These are phyloP conservation scores for Lasiodiplodia gonubiensis DNA, from an alignment of 2,329 filamentous ascomycete genomes.

Conservation along the genomic window DNA sequence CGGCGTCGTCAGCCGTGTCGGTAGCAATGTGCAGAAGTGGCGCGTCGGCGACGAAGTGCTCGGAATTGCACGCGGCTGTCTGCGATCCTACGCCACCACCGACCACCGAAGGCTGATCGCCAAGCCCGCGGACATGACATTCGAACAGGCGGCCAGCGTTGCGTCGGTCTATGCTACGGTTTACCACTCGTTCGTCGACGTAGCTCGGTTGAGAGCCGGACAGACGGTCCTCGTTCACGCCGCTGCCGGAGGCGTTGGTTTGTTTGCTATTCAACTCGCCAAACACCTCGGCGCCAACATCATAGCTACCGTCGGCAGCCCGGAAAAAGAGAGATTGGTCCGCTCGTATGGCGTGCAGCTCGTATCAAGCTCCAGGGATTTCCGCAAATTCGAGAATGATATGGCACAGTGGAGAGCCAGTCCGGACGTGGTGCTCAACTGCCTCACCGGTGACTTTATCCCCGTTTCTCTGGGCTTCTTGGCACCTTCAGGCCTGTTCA, in stretches of 20 bases:
- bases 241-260: constrained; percentile 39
- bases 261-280: constrained; percentile 39
- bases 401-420: constrained; percentile 35
- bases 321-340: constrained; percentile 31
- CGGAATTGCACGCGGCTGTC: background rate
- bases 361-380: constrained; percentile 31
- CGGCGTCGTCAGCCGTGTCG: constrained; percentile 33
- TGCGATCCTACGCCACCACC: background rate
- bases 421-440: constrained; percentile 45
- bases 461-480: constrained; percentile 52
- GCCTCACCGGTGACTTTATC: constrained; percentile 33
- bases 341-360: background rate
- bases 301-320: constrained; percentile 37
- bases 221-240: constrained; percentile 43
- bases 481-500: constrained; percentile 37
- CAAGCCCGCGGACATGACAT: constrained; percentile 17
- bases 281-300: constrained; percentile 35
- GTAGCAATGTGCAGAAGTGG: constrained; percentile 16
- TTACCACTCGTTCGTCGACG: constrained; percentile 38
- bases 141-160: constrained; percentile 29
- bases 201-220: constrained; percentile 39
- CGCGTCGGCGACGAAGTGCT: constrained; percentile 23
- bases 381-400: constrained; percentile 36
- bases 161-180: constrained; percentile 31
- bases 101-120: background rate